Base-by-base conservation (phyloP, 106 monocot species). In the Allium sativum region DNA sequence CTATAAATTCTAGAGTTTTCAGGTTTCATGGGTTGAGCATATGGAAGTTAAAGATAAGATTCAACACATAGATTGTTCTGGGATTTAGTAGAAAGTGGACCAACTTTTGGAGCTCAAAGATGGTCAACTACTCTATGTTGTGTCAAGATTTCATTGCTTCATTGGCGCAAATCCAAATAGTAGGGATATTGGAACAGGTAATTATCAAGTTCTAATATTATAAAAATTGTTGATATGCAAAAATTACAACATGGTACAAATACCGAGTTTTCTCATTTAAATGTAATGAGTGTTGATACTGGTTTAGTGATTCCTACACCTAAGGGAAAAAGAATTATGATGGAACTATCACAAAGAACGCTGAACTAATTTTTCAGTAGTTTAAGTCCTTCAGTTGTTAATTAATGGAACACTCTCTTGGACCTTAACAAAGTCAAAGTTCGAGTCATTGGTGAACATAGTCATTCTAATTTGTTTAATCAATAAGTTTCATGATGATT, bases 291-390 rank as follows among this genome's bases (percentile, higher is more conserved):
- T n/a, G n/a, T n/a, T n/a, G 9, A 8, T 12, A 12, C 9, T 47
- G 12, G 5, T 54, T 10, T 69, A 74, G 77, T 68, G 64, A 68
- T 81, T 41, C 75, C 64, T 6, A 63, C 76, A 14, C 54, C 69
- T 7, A 82, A 78, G 12, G 82, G 70, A 31, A 88, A 66, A 75
- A 74, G 76, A 65, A 88, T 74, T 62, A 66, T 85, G 74, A 79
- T 93, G 82, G 77, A 71, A 71, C 77, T 88, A 43, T 73, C 84
- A 0, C 88, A 93, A 69, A 72, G 77, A 17, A 88, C 88, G 87
- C 21, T 88, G 68, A 67, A 58, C 50, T 72, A 72, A 69, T 93
- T 84, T 65, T 77, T 78, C 59, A 21, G 76, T 40, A 81, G 79
- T 44, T 50, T 93, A 12, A 65, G 78, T 40, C 68, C 73, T 8